Evolutionary conservation across 768 basidiomycete genomes (phyloP).

Genomic region (Boletus speciosus): DNA sequence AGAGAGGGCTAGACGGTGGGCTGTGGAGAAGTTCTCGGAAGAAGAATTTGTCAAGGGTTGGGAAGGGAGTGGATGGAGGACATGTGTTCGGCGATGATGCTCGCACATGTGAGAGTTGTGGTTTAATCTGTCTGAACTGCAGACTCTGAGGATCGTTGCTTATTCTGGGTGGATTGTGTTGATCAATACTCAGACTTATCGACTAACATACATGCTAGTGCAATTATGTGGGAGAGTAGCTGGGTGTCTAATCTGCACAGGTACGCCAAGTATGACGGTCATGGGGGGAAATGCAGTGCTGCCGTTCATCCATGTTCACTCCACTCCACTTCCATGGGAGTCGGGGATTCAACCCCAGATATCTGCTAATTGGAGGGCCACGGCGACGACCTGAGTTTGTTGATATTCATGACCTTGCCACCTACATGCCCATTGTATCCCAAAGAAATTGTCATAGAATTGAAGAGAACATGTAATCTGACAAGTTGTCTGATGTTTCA

Average conservation of each 20-base stretch:
- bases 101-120: neutral
- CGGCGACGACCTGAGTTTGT: too few relatives aligned
- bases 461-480: neutral
- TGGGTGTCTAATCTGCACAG: neutral
- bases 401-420: too few relatives aligned
- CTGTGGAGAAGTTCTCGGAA: constrained; percentile 70
- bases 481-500: neutral
- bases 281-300: too few relatives aligned
- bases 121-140: neutral
- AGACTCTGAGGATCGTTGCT: neutral
- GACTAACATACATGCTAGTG: neutral
- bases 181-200: neutral
- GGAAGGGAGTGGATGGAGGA: constrained; percentile 60
- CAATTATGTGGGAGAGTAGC: too few relatives aligned
- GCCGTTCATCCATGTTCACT: neutral
- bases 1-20: constrained; percentile 64
- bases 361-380: neutral
- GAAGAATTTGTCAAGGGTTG: constrained; percentile 77
- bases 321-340: too few relatives aligned
- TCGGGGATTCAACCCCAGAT: neutral
- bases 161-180: neutral
- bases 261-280: too few relatives aligned
- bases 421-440: neutral
- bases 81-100: constrained; percentile 20
- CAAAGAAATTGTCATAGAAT: neutral